Conservation (phyloP, 257 asterid genomes). For the Solanum gracilifrons region DNA sequence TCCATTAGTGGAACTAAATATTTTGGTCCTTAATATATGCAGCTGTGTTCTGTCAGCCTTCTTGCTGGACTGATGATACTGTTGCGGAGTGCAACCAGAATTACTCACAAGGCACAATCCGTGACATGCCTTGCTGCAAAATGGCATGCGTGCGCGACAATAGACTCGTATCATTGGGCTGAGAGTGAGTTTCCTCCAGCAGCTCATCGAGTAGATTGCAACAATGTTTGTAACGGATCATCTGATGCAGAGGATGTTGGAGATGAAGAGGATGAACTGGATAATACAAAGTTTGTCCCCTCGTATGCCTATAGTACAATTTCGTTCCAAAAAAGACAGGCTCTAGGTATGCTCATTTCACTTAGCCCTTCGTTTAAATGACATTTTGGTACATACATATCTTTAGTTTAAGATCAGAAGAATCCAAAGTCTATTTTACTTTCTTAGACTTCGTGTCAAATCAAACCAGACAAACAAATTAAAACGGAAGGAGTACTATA, state of each 20-base stretch:
- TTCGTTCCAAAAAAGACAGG: constrained; percentile 89
- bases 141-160: constrained; percentile 90
- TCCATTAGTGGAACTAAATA: not conserved
- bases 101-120: constrained; percentile 84
- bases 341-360: constrained; percentile 43
- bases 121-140: constrained; percentile 87
- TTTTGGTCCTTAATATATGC: not conserved
- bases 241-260: constrained; percentile 68
- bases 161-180: constrained; percentile 49
- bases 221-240: constrained; percentile 18
- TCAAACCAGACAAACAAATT: too few species aligned
- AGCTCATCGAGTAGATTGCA: not conserved
- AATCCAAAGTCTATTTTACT: too few species aligned
- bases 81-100: constrained; percentile 74
- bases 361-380: not conserved
- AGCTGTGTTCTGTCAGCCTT: constrained; percentile 80
- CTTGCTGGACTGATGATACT: constrained; percentile 71
- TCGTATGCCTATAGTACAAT: constrained; percentile 55
- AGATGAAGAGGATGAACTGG: constrained; percentile 87
- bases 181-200: constrained; percentile 48
- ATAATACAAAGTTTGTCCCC: constrained; percentile 51
- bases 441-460: not conserved
- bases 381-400: not conserved
- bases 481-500: too few species aligned
- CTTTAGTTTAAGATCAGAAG: not conserved